phyloP scores from a whole-genome alignment of 441 rosid species.

The Viola pubescens region DNA sequence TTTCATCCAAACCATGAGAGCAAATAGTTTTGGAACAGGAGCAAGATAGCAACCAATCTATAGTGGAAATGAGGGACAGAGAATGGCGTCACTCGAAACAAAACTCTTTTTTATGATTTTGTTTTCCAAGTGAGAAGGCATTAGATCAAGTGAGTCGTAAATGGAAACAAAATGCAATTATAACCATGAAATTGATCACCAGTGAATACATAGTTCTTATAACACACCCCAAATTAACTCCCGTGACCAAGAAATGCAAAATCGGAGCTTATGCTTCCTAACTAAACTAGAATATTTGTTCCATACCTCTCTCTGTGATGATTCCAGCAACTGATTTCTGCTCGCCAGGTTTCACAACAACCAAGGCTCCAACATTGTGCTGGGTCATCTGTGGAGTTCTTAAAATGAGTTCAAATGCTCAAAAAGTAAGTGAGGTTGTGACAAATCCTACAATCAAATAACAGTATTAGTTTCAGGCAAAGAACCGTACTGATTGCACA shows the following conservation, averaged over 20 bases:
- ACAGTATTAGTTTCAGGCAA: background rate
- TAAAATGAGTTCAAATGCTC: background rate
- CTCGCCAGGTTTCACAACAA: slow-evolving; percentile 87
- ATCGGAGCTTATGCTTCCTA: too few species aligned
- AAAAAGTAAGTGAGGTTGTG: background rate
- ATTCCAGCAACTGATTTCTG: slow-evolving; percentile 83
- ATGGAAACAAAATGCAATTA: background rate
- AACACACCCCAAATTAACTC: background rate
- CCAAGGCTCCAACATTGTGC: slow-evolving; percentile 91
- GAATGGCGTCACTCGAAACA: too few species aligned
- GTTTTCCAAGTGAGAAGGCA: background rate
- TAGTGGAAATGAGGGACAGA: too few species aligned
- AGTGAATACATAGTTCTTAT: background rate
- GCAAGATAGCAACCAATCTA: too few species aligned
- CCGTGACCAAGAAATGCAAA: background rate
- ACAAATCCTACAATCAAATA: background rate
- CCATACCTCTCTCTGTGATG: slow-evolving; percentile 89
- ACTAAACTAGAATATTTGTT: too few species aligned
- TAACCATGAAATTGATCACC: background rate
- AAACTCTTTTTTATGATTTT: too few species aligned
- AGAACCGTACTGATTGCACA: slow-evolving; percentile 66
- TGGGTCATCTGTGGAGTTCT: slow-evolving; percentile 66
- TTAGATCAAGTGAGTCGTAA: background rate
- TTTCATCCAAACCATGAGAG: too few species aligned
- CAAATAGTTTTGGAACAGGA: too few species aligned